Evolutionary conservation across 345 rosid genomes (phyloP).

Genomic region (Linum tenue): DNA sequence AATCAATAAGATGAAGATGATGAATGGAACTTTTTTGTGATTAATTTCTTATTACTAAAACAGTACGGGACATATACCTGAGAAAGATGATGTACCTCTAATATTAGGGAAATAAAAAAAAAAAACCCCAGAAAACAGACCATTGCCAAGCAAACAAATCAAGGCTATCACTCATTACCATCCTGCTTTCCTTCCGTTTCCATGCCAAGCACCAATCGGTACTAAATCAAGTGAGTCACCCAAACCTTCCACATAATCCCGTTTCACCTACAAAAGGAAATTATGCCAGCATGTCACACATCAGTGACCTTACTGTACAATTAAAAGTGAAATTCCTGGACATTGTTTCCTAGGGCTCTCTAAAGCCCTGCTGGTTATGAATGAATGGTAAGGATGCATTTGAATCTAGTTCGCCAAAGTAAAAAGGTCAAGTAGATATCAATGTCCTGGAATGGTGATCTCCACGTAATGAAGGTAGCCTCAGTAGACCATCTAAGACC

Average conservation of each 20-base stretch:
- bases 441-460: no score
- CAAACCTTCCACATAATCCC: constrained; percentile 76
- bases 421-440: no score
- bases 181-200: constrained; percentile 91
- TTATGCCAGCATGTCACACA: background rate
- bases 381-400: no score
- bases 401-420: no score
- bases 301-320: background rate
- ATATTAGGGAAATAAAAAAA: background rate
- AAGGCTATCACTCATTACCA: constrained; percentile 36
- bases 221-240: constrained; percentile 82
- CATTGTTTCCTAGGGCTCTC: no score
- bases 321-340: background rate
- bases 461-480: no score
- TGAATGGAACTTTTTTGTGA: no score
- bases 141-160: background rate
- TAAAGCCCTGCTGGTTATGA: no score
- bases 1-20: no score
- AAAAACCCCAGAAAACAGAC: background rate
- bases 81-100: no score
- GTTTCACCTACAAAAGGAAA: constrained; percentile 54
- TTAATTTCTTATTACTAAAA: no score
- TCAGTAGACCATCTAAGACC: background rate
- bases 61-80: no score
- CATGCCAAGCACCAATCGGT: constrained; percentile 94